Evolutionary conservation across 352 stramenopile species (phyloP), one percentile per base, ranked within the genome.

Genomic region (Globisporangium nodosum): DNA sequence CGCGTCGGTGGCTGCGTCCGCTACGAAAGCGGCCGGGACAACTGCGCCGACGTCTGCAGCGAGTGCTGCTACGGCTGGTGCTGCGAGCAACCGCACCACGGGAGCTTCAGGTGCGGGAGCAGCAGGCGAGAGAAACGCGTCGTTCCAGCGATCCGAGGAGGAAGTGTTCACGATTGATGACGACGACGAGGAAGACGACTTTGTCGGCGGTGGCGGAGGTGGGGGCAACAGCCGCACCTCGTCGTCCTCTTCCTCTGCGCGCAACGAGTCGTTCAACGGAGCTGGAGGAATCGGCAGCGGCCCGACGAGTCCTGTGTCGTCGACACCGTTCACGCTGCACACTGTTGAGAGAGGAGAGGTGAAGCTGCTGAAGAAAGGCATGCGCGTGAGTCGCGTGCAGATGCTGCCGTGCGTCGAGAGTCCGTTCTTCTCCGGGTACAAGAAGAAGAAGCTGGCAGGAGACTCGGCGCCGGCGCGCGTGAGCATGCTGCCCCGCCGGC

Each of bases 101-200:
- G 37, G 3, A 3, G 13, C 12, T 3, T 18, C 37, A 1, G 20
- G 42, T 21, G 37, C n/a, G 47, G 37, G 54, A n/a, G 52, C 39
- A 20, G n/a, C 37, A 40, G 48, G 56, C 13, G 56, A 70, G 5
- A 66, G 70, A 7, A 58, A 64, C 24, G 53, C 51, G 0, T 88
- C 76, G 46, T 87, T 84, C 58, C 71, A 84, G 49, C 65, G 69
- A 35, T 76, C 76, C 3, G 78, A 82, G n/a, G 83, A 92, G 24
- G 83, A 89, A 35, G 82, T 92, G 42, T 92, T 92, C 56, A 87
- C 81, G 15, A 92, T 92, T 56, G 83, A 92, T 65, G 83, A 91
- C 47, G 79, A 92, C 16, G 76, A 90, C 24, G 82, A 81, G 59
- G 68, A 88, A 33, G 76, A 85, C 43, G 73, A 81, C 47, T 76